A percentile compares a stretch with the other conserved stretches of the same genome.
Conservation (phyloP, 768 basidiomycete species). For the Phlebiopsis flavidoalba region DNA sequence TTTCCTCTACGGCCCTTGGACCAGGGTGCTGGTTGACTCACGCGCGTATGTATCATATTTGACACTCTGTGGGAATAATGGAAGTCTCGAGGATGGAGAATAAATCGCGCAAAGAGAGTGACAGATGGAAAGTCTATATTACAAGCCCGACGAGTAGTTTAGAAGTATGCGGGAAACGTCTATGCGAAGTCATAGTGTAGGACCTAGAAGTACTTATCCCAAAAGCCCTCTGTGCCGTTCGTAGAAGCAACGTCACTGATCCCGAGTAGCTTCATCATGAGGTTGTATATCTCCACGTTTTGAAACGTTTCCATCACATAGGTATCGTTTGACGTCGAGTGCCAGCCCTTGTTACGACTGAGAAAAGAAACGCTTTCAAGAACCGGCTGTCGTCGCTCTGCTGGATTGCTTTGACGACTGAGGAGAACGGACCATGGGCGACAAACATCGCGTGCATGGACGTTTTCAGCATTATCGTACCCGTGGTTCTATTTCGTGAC, state of each 20-base stretch:
- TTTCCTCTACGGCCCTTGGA: no score
- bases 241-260: constrained; percentile 55
- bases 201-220: constrained; percentile 69
- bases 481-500: constrained; percentile 65
- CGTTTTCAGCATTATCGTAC: constrained; percentile 72
- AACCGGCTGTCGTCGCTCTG: constrained; percentile 21
- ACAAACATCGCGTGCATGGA: constrained; percentile 90
- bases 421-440: constrained; percentile 85
- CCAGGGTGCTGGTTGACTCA: no score
- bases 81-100: no score
- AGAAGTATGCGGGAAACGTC: no score
- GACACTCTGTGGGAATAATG: no score
- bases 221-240: constrained; percentile 80
- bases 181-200: not conserved
- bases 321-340: constrained; percentile 55
- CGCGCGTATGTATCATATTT: no score
- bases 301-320: constrained; percentile 80
- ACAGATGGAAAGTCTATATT: no score
- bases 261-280: constrained; percentile 71
- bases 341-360: constrained; percentile 50
- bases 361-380: constrained; percentile 20
- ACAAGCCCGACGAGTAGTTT: no score
- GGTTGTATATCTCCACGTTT: constrained; percentile 83
- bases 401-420: constrained; percentile 56
- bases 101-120: not conserved